Evolutionary conservation across 805 yeast species (phyloP).

Genomic region (Barnettozyma botsteinii): DNA sequence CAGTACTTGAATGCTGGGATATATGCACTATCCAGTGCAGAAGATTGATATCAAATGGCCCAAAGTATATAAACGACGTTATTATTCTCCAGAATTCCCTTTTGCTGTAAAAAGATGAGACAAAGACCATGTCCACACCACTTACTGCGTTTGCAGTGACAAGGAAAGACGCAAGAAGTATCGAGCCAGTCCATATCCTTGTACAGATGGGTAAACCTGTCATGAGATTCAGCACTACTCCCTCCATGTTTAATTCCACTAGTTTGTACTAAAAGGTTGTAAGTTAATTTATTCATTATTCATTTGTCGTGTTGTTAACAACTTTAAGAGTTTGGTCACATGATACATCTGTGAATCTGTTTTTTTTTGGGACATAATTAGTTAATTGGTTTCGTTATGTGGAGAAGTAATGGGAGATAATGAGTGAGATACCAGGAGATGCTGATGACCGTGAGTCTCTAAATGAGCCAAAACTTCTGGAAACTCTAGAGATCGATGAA

Average conservation of each 20-base stretch:
- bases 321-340: too few species aligned
- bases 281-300: too few species aligned
- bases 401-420: too few species aligned
- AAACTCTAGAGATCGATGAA: conserved; percentile 8
- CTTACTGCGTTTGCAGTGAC: conserved; percentile 10
- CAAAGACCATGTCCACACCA: conserved; percentile 10
- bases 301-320: too few species aligned
- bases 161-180: conserved; percentile 11
- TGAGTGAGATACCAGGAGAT: not conserved
- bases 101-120: conserved; percentile 9
- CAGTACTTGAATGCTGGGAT: conserved; percentile 8
- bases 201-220: conserved; percentile 18
- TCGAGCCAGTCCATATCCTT: conserved; percentile 13
- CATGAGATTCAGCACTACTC: conserved; percentile 17
- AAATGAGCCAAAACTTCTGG: conserved; percentile 4
- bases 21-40: conserved; percentile 8
- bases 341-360: not conserved
- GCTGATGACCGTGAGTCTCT: not conserved
- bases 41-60: conserved; percentile 12
- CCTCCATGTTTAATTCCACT: too few species aligned
- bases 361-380: too few species aligned
- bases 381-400: not conserved
- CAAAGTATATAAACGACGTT: conserved; percentile 18
- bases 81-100: conserved; percentile 21
- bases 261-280: too few species aligned